Conservation (phyloP, 2,329 filamentous ascomycete species). For the Colletotrichum sp. region DNA sequence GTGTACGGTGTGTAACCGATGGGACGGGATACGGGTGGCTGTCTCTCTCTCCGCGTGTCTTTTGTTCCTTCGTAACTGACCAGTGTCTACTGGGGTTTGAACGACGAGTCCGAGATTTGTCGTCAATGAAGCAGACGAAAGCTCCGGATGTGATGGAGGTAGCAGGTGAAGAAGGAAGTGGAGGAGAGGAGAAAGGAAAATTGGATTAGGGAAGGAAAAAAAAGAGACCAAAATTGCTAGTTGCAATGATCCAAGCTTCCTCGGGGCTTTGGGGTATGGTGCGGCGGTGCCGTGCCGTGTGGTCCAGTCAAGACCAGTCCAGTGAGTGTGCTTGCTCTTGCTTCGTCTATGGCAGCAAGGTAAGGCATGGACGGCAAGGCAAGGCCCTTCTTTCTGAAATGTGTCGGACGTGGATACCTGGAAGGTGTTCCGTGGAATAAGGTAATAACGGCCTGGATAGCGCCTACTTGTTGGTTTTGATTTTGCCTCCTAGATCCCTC, state of each 20-base stretch:
- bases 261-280: slow-evolving; percentile 15
- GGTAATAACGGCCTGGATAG: background rate
- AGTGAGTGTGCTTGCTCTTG: background rate
- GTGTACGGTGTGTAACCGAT: background rate
- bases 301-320: background rate
- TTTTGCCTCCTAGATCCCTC: background rate
- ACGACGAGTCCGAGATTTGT: background rate
- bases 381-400: background rate
- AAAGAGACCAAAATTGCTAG: slow-evolving; percentile 10
- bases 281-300: background rate
- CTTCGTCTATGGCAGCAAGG: background rate
- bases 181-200: background rate
- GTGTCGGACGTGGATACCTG: background rate
- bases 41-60: background rate
- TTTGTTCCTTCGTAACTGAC: background rate
- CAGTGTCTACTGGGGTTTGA: background rate
- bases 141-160: background rate
- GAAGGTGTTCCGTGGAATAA: background rate
- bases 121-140: background rate
- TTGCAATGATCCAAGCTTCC: slow-evolving; percentile 18
- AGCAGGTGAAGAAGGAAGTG: background rate
- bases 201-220: background rate
- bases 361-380: background rate
- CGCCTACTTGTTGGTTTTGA: background rate
- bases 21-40: background rate